Conservation (phyloP, 805 yeast species). For the Lachancea nothofagi region DNA sequence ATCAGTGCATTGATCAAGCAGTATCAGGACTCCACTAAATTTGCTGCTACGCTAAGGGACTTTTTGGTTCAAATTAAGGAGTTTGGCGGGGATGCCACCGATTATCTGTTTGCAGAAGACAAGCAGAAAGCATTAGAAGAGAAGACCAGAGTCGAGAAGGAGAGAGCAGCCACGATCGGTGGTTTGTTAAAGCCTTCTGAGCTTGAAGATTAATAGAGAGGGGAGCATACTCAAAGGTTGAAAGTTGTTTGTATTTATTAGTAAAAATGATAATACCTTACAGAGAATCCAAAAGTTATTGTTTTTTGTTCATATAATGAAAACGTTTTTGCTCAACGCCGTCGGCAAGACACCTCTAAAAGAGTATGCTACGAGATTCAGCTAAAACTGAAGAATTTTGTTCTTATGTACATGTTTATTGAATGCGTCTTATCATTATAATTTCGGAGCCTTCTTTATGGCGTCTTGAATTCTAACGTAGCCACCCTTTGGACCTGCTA, state of each 20-base stretch:
- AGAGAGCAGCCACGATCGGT: conserved; percentile 80
- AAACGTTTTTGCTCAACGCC: no score
- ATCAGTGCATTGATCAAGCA: conserved; percentile 68
- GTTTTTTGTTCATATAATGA: no score
- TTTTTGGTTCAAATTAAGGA: conserved; percentile 95
- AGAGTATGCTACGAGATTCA: not conserved
- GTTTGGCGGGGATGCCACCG: conserved; percentile 92
- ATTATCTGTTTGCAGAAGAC: conserved; percentile 91
- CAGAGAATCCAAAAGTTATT: not conserved
- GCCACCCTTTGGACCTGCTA: conserved; percentile 82
- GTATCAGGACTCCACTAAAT: conserved; percentile 67
- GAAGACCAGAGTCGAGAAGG: conserved; percentile 63
- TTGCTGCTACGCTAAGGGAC: conserved; percentile 84
- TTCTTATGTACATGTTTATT: conserved; percentile 4
- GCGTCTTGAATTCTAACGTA: conserved; percentile 77
- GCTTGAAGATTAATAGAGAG: conserved; percentile 61
- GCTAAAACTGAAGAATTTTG: conserved; percentile 1
- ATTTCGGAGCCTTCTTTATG: conserved; percentile 38
- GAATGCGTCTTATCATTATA: conserved; percentile 1
- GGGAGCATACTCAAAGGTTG: not conserved
- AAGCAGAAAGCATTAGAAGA: conserved; percentile 71
- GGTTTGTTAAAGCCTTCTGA: conserved; percentile 94
- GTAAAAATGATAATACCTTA: not conserved
- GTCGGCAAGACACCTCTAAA: no score
- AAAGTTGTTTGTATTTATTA: no score